Evolutionary conservation across 805 yeast genomes (phyloP).

Genomic region (Barnettozyma californica): DNA sequence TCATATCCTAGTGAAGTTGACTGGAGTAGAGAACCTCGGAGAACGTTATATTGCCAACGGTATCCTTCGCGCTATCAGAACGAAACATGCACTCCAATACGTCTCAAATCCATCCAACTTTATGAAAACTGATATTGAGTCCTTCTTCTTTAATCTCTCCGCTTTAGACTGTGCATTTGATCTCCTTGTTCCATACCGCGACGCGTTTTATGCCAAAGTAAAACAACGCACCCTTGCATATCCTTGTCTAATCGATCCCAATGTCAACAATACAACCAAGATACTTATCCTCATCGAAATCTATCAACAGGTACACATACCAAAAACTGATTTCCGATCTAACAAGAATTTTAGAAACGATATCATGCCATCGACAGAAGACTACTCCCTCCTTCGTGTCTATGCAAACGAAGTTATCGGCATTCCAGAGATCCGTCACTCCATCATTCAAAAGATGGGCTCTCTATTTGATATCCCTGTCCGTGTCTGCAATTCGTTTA

Average conservation of each 20-base stretch:
- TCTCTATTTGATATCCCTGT: background rate
- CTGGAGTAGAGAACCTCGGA: background rate
- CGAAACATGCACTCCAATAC: background rate
- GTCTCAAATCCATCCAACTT: background rate
- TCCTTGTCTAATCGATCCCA: background rate
- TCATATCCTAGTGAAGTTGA: background rate
- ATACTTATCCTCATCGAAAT: background rate
- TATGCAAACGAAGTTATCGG: slow-evolving; percentile 10
- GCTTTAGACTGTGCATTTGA: slow-evolving; percentile 19
- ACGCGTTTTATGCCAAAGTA: background rate
- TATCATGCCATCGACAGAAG: slow-evolving; percentile 10
- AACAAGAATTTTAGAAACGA: slow-evolving; percentile 6
- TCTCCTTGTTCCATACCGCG: slow-evolving; percentile 13
- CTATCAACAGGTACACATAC: background rate
- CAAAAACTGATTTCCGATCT: slow-evolving; percentile 3
- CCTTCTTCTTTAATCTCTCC: slow-evolving; percentile 7
- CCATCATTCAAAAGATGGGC: slow-evolving; percentile 8
- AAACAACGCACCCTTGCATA: background rate
- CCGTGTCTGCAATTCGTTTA: slow-evolving; percentile 3
- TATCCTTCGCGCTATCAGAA: slow-evolving; percentile 2
- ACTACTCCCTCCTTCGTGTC: slow-evolving; percentile 8
- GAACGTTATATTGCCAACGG: slow-evolving; percentile 1
- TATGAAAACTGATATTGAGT: slow-evolving; percentile 10
- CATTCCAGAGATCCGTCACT: slow-evolving; percentile 4
- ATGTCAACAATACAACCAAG: background rate